Conservation (phyloP, 1,284 basidiomycete species). For the Meira nashicola region DNA sequence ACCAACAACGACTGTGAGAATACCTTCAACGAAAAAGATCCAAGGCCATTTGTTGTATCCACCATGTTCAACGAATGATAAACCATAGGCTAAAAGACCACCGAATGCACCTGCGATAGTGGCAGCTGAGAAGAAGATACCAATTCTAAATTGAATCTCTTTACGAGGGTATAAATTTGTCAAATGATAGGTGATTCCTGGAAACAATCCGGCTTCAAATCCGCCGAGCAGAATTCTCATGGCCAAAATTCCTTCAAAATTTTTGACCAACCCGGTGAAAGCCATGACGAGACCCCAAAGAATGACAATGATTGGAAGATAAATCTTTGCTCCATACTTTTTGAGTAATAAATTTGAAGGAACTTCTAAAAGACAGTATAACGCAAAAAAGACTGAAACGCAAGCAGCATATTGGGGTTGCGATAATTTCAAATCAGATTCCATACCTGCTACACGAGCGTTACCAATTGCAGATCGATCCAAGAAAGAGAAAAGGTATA, state of each 20-base stretch:
- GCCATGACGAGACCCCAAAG: conserved; percentile 55
- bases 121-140: conserved; percentile 41
- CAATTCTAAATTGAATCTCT: conserved; percentile 33
- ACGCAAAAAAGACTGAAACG: conserved; percentile 55
- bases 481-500: no score
- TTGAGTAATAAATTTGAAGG: conserved; percentile 63
- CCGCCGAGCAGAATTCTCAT: conserved; percentile 54
- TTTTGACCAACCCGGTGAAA: conserved; percentile 54
- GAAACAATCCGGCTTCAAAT: conserved; percentile 41
- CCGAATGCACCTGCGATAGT: conserved; percentile 57
- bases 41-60: conserved; percentile 22
- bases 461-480: no score
- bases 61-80: conserved; percentile 41
- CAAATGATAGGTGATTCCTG: conserved; percentile 30
- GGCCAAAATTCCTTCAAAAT: conserved; percentile 21
- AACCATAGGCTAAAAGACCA: conserved; percentile 46
- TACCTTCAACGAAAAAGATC: conserved; percentile 58
- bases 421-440: conserved; percentile 36
- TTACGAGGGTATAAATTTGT: conserved; percentile 30
- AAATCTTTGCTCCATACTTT: conserved; percentile 52
- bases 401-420: conserved; percentile 57
- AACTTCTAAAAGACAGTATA: conserved; percentile 67
- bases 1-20: conserved; percentile 55
- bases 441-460: conserved; percentile 54
- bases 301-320: conserved; percentile 38